Base-by-base conservation (phyloP, 257 asterid species). In the Penstemon barbatus region DNA sequence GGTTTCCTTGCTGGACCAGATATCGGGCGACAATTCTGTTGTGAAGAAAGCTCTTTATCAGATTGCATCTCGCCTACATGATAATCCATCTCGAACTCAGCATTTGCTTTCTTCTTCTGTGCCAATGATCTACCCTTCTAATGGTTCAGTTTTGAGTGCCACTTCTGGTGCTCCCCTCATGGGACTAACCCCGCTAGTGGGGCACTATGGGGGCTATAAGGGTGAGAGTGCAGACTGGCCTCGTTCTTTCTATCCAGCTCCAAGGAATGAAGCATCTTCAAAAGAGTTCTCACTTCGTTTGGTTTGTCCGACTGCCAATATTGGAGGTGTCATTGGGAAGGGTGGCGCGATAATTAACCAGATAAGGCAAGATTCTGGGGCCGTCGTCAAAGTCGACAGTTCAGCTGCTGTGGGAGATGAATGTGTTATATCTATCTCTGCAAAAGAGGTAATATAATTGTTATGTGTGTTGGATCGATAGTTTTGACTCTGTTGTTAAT, bases 241-340 rank as follows among this genome's bases (percentile, higher is more conserved):
- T 46, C 82, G 92, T 50, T 72, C 94, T 18, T 42, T 90, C 53
- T 90, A 90, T 77, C 66, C 95, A 10, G 88, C 86, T 67, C 82
- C 96, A 38, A 88, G 96, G 76, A 78, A 71, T 74, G 96, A 90
- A 69, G 57, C 86, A 52, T 81, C 96, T 64, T 66, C 95, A 2
- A 90, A 74, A 78, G 96, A 93, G 72, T 88, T 93, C 80, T 80
- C 87, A 52, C 87, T 90, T 66, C 88, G 96, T 67, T 70, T 93
- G 78, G 80, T 90, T 42, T 88, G 97, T 63, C 91, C 92, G 25
- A 85, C 87, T 72, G 88, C 88, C 50, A 88, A 88, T 80, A 83
- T 93, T 65, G 98, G 97, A 46, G 95, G 96, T 67, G 96, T 93
- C 67, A 93, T 90, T 62, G 99, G 99, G 68, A 93, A 93, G 81